Base-by-base conservation (phyloP, 352 stramenopile genomes). In the Phytophthora constricta region DNA sequence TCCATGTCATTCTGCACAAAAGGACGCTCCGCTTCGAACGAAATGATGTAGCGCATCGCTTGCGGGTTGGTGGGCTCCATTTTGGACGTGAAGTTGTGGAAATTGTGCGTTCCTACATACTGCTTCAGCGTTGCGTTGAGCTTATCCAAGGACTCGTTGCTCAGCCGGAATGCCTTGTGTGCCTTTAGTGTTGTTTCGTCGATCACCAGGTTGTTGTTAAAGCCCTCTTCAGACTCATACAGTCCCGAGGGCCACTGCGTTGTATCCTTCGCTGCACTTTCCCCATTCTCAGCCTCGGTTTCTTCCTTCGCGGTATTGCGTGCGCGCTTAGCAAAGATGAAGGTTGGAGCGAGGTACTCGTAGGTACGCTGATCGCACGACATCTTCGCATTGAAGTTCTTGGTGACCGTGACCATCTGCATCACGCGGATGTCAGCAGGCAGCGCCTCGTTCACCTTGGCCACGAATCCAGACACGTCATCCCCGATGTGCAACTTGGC, bases 61-160 rank as follows among this genome's bases (percentile, higher is more conserved):
- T 92, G 88, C 31, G 87, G 86, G 58, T 84, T 95, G 20, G 77
- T 87, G 0, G 87, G 86, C 60, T 93, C 84, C 54, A 95, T 79
- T 68, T 96, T 95, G 47, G 90, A 93, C 28, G 97, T 99, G 68
- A 98, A 99, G 71, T 99, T 99, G 84, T 99, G 97, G 66, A 97
- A 98, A 66, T 97, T 97, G 74, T 97, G 91, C 22, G 91, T 98
- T 22, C 93, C 93, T 47, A 91, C 74, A 58, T 87, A 98, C 43
- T 82, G 50, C 17, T 75, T 72, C 26, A 97, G 68, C 31, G 79
- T 82, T 10, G 59, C 58, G 34, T 90, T 83, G 9, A 97, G 65
- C 22, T 58, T 33, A 16, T 70, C 69, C 50, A 80, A 69, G 22
- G 75, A 90, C 5, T 82, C 77, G 26, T 85, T 74, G 52, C 72